phyloP scores from a whole-genome alignment of 78 protist species.

The Speleostelium caveatum region DNA sequence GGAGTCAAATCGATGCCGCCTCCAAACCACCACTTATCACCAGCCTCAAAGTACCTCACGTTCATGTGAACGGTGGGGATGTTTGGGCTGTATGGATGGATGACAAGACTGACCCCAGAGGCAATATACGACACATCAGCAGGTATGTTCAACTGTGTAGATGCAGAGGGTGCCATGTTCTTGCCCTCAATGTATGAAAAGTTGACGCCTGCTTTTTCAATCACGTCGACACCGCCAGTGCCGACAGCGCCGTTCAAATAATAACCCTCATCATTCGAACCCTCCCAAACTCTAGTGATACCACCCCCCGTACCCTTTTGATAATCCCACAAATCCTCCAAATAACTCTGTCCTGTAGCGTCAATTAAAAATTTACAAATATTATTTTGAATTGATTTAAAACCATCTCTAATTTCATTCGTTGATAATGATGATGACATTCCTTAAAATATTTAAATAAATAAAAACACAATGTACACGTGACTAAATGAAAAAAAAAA shows the following conservation, averaged over 20 bases:
- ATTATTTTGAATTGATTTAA: conserved; percentile 32
- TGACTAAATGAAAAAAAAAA: background rate
- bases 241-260: background rate
- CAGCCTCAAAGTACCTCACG: conserved; percentile 83
- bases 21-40: conserved; percentile 87
- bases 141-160: conserved; percentile 61
- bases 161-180: conserved; percentile 71
- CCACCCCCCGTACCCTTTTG: conserved; percentile 84
- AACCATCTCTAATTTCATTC: conserved; percentile 52
- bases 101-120: conserved; percentile 84
- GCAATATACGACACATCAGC: conserved; percentile 61
- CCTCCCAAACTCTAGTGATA: conserved; percentile 80
- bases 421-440: background rate
- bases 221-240: background rate
- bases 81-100: conserved; percentile 84
- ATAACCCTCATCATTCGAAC: conserved; percentile 21
- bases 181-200: conserved; percentile 75
- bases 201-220: conserved; percentile 85
- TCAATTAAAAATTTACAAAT: conserved; percentile 23
- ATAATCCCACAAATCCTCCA: conserved; percentile 74
- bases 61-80: conserved; percentile 88
- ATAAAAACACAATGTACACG: background rate
- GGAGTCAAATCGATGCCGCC: conserved; percentile 89
- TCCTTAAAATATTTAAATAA: background rate
- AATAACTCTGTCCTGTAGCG: conserved; percentile 9